phyloP scores from a whole-genome alignment of 2,329 filamentous ascomycete genomes.

The Neofusicoccum sp. region DNA sequence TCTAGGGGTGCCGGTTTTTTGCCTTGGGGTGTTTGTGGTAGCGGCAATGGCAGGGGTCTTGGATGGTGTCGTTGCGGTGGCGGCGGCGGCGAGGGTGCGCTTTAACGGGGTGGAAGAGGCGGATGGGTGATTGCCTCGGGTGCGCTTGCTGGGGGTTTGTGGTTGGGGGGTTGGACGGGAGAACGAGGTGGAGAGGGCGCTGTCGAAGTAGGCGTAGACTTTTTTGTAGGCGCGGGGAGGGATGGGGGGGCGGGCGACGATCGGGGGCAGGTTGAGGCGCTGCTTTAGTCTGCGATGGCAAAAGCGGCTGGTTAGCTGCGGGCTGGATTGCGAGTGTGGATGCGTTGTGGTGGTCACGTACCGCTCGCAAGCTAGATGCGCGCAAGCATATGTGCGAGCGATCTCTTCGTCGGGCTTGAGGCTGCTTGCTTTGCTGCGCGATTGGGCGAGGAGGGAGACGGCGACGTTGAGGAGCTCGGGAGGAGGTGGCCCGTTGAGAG shows the following conservation, averaged over 20 bases:
- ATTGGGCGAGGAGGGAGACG: constrained; percentile 73
- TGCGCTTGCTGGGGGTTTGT: constrained; percentile 25
- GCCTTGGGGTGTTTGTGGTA: constrained; percentile 21
- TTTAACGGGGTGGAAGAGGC: constrained; percentile 22
- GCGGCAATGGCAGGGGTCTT: background rate
- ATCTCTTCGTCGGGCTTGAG: constrained; percentile 86
- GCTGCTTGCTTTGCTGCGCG: constrained; percentile 70
- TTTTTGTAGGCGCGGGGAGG: constrained; percentile 80
- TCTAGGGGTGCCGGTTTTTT: constrained; percentile 25
- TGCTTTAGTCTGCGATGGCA: constrained; percentile 65
- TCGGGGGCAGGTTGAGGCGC: constrained; percentile 70
- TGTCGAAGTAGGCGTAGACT: constrained; percentile 76
- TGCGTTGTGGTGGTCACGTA: constrained; percentile 42
- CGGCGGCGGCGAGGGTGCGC: constrained; percentile 1
- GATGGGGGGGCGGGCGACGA: constrained; percentile 73
- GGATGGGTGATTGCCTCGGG: constrained; percentile 33
- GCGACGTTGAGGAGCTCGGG: constrained; percentile 69
- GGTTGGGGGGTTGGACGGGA: constrained; percentile 23
- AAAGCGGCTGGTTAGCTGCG: background rate
- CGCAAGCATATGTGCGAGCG: constrained; percentile 79
- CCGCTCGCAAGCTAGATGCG: constrained; percentile 87
- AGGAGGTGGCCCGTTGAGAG: constrained; percentile 65
- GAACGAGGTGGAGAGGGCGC: constrained; percentile 57
- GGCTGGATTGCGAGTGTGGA: background rate
- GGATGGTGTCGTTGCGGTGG: constrained; percentile 17